Evolutionary conservation across 2,329 filamentous ascomycete species (phyloP).

Genomic region (Pseudopyricularia javanii): DNA sequence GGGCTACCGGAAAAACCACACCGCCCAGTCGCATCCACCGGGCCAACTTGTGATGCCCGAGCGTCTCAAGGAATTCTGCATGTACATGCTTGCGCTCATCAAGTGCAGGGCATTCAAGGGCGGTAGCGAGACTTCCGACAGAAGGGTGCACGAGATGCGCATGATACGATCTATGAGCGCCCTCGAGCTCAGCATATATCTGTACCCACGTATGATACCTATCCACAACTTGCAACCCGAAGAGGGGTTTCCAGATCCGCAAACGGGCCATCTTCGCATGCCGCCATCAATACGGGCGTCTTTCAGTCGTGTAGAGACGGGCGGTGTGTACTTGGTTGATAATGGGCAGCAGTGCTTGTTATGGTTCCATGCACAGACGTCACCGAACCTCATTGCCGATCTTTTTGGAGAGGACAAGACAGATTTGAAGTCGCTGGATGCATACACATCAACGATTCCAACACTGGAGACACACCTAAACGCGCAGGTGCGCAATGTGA

Average conservation of each 20-base stretch:
- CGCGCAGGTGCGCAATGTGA: constrained; percentile 84
- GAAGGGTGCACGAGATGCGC: constrained; percentile 81
- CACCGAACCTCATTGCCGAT: constrained; percentile 80
- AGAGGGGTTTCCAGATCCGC: constrained; percentile 81
- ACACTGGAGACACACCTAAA: constrained; percentile 86
- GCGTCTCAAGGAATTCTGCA: constrained; percentile 88
- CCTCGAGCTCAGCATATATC: constrained; percentile 75
- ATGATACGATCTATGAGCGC: constrained; percentile 82
- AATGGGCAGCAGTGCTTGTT: constrained; percentile 86
- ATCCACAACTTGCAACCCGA: constrained; percentile 79
- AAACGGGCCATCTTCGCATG: constrained; percentile 77
- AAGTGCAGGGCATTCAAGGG: constrained; percentile 92
- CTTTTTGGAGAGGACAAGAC: constrained; percentile 71
- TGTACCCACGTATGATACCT: constrained; percentile 88
- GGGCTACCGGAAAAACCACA: constrained; percentile 85
- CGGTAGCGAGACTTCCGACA: constrained; percentile 80
- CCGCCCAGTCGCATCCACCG: constrained; percentile 68
- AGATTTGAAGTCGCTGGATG: constrained; percentile 64
- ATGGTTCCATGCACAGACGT: constrained; percentile 88
- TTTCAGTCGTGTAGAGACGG: constrained; percentile 80
- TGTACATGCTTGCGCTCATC: constrained; percentile 84
- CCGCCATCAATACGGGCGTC: constrained; percentile 70
- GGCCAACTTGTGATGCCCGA: constrained; percentile 92
- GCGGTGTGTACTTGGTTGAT: constrained; percentile 87
- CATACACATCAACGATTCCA: constrained; percentile 69